Conservation (phyloP, 2,329 filamentous ascomycete genomes). For the Metarhizium rileyi region DNA sequence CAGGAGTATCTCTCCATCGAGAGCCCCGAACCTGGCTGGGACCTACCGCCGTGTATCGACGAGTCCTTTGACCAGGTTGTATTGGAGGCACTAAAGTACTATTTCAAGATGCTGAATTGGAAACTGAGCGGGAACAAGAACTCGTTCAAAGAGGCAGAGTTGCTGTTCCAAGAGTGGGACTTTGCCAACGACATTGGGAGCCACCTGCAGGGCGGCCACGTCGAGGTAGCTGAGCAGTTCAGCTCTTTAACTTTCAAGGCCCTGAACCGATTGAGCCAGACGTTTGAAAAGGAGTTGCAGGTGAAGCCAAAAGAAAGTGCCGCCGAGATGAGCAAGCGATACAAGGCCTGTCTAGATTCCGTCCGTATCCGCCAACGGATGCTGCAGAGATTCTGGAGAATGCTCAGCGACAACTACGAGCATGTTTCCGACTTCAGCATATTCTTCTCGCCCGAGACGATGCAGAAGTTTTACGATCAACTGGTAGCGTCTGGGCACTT, state of each 20-base stretch:
- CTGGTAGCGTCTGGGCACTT: conserved; percentile 80
- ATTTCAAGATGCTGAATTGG: conserved; percentile 98
- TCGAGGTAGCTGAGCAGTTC: conserved; percentile 97
- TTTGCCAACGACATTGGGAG: conserved; percentile 91
- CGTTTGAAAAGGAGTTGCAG: conserved; percentile 86
- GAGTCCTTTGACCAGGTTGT: conserved; percentile 92
- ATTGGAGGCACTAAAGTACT: conserved; percentile 88
- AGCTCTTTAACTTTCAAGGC: conserved; percentile 90
- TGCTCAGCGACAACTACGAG: conserved; percentile 87
- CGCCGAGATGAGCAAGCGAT: conserved; percentile 89
- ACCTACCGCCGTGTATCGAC: conserved; percentile 89
- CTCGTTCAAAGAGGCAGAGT: conserved; percentile 97
- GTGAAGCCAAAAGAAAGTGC: conserved; percentile 74
- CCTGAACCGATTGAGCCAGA: conserved; percentile 73
- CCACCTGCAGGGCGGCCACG: conserved; percentile 84
- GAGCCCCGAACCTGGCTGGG: conserved; percentile 84
- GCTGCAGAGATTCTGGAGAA: conserved; percentile 87
- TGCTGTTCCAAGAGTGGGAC: conserved; percentile 95
- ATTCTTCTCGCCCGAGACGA: conserved; percentile 53
- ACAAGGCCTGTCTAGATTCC: conserved; percentile 90
- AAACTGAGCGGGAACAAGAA: conserved; percentile 97
- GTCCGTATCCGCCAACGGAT: conserved; percentile 94
- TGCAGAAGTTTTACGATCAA: conserved; percentile 71
- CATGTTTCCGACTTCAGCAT: conserved; percentile 95
- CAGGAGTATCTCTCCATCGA: conserved; percentile 77